Evolutionary conservation across 2,329 filamentous ascomycete species (phyloP).

Genomic region (Taxawa tesnikishii): DNA sequence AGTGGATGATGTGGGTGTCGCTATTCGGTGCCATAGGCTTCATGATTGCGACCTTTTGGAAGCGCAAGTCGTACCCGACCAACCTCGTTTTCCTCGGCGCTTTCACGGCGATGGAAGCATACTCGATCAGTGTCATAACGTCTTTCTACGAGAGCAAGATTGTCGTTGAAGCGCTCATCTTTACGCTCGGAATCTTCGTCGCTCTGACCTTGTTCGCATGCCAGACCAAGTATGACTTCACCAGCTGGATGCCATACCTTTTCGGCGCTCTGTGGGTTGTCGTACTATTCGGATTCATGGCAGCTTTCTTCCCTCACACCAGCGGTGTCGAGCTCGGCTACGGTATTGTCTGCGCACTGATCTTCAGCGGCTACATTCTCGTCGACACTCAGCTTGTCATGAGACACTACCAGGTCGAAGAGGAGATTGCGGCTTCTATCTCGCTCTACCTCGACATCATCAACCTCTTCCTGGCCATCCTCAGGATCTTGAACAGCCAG

Average conservation of each 20-base stretch:
- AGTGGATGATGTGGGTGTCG: conserved; percentile 76
- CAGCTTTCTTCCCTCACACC: conserved; percentile 73
- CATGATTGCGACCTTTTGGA: conserved; percentile 86
- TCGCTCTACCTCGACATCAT: conserved; percentile 92
- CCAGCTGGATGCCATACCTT: conserved; percentile 89
- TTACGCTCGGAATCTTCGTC: conserved; percentile 60
- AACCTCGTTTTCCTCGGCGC: conserved; percentile 85
- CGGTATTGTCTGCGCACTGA: conserved; percentile 65
- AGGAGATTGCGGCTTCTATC: conserved; percentile 86
- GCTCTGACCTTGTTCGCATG: conserved; percentile 71
- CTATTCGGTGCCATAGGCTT: conserved; percentile 73
- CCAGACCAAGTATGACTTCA: conserved; percentile 98
- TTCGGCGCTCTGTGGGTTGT: conserved; percentile 84
- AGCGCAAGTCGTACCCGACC: conserved; percentile 77
- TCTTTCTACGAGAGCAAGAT: conserved; percentile 77
- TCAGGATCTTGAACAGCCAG: conserved; percentile 93
- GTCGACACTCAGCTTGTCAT: conserved; percentile 94
- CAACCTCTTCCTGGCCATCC: conserved; percentile 91
- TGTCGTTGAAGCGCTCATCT: conserved; percentile 78
- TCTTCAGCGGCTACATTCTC: conserved; percentile 91
- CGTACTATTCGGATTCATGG: conserved; percentile 86
- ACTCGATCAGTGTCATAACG: conserved; percentile 83
- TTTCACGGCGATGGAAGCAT: conserved; percentile 88
- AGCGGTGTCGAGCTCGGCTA: conserved; percentile 78
- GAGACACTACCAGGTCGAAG: conserved; percentile 92